These are phyloP conservation scores for Solanum corneliomulleri DNA, from an alignment of 257 asterid species.

Conservation along the genomic window DNA sequence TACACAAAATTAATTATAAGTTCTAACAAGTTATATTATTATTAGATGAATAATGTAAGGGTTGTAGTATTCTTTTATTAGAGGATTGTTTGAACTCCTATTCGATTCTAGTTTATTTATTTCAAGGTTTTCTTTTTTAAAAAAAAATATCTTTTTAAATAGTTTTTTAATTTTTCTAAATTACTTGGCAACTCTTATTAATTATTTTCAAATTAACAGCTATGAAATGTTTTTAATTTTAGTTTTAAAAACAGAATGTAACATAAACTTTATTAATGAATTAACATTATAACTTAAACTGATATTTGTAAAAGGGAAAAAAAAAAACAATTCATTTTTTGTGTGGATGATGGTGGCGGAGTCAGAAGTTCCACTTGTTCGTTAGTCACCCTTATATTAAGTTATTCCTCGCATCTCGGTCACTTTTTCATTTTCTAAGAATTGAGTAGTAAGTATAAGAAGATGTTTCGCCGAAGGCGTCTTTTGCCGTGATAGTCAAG, in stretches of 20 bases:
- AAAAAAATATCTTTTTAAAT: too few relatives aligned
- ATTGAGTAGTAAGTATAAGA: too few relatives aligned
- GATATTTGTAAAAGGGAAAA: background rate
- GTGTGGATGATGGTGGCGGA: background rate
- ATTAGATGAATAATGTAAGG: too few relatives aligned
- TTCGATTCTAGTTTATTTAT: background rate
- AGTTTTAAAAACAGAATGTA: background rate
- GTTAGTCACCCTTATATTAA: background rate
- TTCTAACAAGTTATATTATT: too few relatives aligned
- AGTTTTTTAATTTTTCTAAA: too few relatives aligned
- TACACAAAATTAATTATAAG: too few relatives aligned
- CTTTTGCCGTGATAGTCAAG: background rate
- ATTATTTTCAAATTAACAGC: background rate
- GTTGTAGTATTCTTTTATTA: too few relatives aligned
- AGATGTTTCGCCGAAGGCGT: background rate
- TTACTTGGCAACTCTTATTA: background rate
- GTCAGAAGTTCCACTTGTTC: background rate
- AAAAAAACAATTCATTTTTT: too few relatives aligned
- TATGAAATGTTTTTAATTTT: background rate
- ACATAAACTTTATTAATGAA: background rate
- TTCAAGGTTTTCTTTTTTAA: too few relatives aligned
- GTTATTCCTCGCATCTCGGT: too few relatives aligned
- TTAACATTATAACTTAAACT: background rate
- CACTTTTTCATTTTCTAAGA: too few relatives aligned
- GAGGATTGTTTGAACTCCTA: too few relatives aligned